Evolutionary conservation across 2,329 filamentous ascomycete species (phyloP).

Genomic region (Arthroderma sp.): DNA sequence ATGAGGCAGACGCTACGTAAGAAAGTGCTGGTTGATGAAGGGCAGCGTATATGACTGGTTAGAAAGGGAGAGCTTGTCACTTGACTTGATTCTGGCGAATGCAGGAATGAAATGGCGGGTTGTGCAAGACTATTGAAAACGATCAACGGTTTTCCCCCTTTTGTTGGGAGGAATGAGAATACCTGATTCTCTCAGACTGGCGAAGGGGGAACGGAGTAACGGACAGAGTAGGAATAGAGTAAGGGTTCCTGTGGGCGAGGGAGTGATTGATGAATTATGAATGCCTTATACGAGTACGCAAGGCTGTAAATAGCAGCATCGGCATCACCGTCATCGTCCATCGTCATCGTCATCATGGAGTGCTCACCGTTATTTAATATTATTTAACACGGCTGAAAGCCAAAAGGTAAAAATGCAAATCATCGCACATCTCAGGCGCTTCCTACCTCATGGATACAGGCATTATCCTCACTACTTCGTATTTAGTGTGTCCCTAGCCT

Average conservation of each 20-base stretch:
- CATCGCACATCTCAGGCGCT: neutral
- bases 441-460: slow-evolving; percentile 1
- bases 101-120: neutral
- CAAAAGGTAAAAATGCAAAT: slow-evolving; percentile 1
- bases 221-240: no score
- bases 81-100: neutral
- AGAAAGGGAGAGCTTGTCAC: neutral
- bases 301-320: neutral
- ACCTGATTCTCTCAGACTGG: no score
- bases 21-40: neutral
- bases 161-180: neutral
- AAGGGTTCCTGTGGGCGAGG: neutral
- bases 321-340: neutral
- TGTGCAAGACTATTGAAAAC: neutral
- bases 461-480: slow-evolving; percentile 4
- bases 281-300: slow-evolving; percentile 1
- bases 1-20: neutral
- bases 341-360: neutral
- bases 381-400: neutral
- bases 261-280: neutral
- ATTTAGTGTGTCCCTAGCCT: neutral
- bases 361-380: neutral
- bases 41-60: neutral
- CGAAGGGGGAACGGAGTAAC: no score
- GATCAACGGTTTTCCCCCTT: neutral